Conservation (phyloP, 306 rosid genomes). For the Pterocarpus macrocarpus region DNA sequence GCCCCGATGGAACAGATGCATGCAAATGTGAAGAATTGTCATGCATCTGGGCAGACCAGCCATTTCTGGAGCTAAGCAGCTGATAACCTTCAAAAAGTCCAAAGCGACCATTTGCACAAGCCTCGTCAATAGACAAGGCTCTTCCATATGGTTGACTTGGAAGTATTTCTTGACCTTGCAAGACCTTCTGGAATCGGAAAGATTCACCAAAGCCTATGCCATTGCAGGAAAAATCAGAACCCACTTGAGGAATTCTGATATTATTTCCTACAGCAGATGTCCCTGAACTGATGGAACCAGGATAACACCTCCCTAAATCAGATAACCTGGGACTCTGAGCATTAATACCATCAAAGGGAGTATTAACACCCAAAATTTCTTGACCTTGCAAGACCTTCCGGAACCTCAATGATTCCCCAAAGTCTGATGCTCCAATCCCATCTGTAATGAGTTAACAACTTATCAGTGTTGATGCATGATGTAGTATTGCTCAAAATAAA, state of each 20-base stretch:
- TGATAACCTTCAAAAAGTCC: conserved; percentile 70
- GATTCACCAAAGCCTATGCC: conserved; percentile 86
- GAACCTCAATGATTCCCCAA: conserved; percentile 93
- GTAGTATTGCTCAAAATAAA: neutral
- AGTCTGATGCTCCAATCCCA: conserved; percentile 90
- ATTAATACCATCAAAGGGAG: conserved; percentile 64
- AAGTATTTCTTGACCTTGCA: conserved; percentile 99
- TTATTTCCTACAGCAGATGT: conserved; percentile 61
- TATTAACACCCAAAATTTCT: conserved; percentile 86
- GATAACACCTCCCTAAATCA: conserved; percentile 74
- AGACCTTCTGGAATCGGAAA: conserved; percentile 94
- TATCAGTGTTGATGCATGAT: conserved; percentile 33
- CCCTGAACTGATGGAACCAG: conserved; percentile 68
- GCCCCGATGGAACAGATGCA: conserved; percentile 62
- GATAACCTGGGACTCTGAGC: conserved; percentile 61
- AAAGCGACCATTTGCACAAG: conserved; percentile 61
- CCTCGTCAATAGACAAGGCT: conserved; percentile 57
- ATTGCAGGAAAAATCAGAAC: conserved; percentile 68
- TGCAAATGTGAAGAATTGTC: conserved; percentile 55
- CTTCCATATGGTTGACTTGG: conserved; percentile 76
- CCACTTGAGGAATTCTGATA: conserved; percentile 57
- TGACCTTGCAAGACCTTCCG: conserved; percentile 99
- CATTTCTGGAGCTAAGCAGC: conserved; percentile 61
- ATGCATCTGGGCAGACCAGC: conserved; percentile 67
- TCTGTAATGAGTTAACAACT: conserved; percentile 52